Evolutionary conservation across 2,329 filamentous ascomycete species (phyloP).

Genomic region (Bipolaris bicolor): DNA sequence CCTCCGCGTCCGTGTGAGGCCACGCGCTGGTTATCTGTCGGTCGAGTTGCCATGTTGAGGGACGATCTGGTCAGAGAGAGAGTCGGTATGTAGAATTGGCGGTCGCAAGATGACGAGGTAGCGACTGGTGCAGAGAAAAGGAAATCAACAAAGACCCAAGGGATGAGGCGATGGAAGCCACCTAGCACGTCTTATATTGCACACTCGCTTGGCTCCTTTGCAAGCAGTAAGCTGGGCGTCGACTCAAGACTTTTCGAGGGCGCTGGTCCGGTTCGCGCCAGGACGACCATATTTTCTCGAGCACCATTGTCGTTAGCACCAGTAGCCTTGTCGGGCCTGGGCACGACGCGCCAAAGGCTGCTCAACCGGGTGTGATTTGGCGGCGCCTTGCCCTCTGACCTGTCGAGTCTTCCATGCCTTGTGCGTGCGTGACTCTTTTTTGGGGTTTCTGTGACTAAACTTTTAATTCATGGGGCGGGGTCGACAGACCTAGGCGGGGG

Average conservation of each 20-base stretch:
- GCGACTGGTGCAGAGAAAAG: conserved; percentile 14
- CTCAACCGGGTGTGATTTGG: conserved; percentile 15
- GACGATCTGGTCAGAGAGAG: neutral
- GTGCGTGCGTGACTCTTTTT: conserved; percentile 30
- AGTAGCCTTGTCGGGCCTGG: conserved; percentile 30
- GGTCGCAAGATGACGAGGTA: conserved; percentile 7
- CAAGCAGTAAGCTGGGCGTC: conserved; percentile 23
- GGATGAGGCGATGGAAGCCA: conserved; percentile 22
- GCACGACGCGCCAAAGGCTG: conserved; percentile 28
- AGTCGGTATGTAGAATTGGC: neutral
- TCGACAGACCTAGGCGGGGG: conserved; percentile 10
- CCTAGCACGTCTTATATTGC: conserved; percentile 20
- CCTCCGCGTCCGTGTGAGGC: conserved; percentile 77
- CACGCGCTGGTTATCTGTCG: conserved; percentile 35
- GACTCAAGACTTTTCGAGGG: conserved; percentile 16
- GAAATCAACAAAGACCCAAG: conserved; percentile 18
- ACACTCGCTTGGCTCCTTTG: conserved; percentile 20
- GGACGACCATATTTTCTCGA: conserved; percentile 23
- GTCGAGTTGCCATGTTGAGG: conserved; percentile 31
- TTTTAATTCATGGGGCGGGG: conserved; percentile 27
- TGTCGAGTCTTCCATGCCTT: conserved; percentile 17
- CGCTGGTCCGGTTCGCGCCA: conserved; percentile 16
- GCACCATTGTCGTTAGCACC: conserved; percentile 29
- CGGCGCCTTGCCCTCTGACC: conserved; percentile 17
- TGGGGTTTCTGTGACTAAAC: conserved; percentile 35